A percentile compares a stretch with the other conserved stretches of the same genome.
Conservation (phyloP, 108 stramenopile genomes). For the Epithemia pelagica region DNA sequence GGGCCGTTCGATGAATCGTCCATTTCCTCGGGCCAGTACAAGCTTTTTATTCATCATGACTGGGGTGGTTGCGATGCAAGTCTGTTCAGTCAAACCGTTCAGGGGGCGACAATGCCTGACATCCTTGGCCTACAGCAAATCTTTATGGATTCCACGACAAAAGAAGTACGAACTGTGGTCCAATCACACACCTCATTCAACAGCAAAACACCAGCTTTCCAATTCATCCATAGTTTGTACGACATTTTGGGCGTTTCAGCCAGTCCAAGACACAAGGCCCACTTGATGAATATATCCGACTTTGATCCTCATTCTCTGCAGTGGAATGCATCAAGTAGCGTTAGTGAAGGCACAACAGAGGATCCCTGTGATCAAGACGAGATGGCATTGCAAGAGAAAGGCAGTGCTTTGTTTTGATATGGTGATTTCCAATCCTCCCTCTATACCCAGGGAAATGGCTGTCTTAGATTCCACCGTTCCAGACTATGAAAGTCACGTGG, state of each 20-base stretch:
- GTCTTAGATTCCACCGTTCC: conserved; percentile 57
- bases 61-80: no score
- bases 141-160: no score
- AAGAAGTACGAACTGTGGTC: no score
- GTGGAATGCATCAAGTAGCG: conserved; percentile 1
- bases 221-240: no score
- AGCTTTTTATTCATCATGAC: no score
- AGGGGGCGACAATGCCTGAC: no score
- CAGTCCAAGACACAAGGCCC: conserved; percentile 11
- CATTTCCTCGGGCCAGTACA: no score
- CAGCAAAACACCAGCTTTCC: no score
- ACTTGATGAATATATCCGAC: conserved; percentile 42
- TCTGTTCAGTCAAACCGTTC: no score
- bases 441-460: conserved; percentile 74
- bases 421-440: conserved; percentile 93
- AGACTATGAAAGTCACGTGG: conserved; percentile 63
- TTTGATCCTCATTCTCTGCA: conserved; percentile 20
- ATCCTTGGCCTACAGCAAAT: no score
- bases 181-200: no score
- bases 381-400: conserved; percentile 2
- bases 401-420: conserved; percentile 67
- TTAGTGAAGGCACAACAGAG: neutral
- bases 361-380: neutral
- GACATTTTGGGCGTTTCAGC: conserved; percentile 24
- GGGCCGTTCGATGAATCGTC: no score